Conservation (phyloP, 169 alveolate genomes). For the Blepharisma undulans region DNA sequence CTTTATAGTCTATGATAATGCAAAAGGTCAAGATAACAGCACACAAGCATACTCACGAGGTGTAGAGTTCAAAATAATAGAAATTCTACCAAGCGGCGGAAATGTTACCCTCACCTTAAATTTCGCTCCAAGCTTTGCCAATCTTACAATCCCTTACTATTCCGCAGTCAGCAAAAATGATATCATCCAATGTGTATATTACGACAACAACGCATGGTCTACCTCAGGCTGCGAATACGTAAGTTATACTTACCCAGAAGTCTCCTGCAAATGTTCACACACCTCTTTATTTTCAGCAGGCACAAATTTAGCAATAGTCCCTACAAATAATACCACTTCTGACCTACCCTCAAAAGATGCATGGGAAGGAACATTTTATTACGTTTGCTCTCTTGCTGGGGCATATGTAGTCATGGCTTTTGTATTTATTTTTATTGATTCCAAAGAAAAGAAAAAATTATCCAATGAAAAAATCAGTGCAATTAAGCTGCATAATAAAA, state of each 20-base stretch:
- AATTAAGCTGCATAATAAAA: background rate
- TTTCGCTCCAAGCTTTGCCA: background rate
- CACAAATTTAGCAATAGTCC: background rate
- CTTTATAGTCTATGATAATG: background rate
- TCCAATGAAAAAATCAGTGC: background rate
- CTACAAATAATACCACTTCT: background rate
- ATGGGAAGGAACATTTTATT: background rate
- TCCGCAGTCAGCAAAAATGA: background rate
- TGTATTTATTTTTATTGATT: background rate
- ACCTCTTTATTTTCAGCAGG: background rate
- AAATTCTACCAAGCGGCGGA: background rate
- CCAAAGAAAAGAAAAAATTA: background rate
- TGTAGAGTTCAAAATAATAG: background rate
- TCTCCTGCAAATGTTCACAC: background rate
- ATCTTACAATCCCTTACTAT: background rate
- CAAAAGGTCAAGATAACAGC: background rate
- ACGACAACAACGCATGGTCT: background rate
- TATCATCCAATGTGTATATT: background rate
- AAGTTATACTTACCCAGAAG: background rate
- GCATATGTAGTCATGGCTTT: background rate
- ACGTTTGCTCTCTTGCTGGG: background rate
- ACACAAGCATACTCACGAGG: background rate
- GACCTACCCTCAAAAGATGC: background rate
- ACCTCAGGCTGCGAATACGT: background rate
- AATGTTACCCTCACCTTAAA: background rate